Base-by-base conservation (phyloP, 176 grass and related monocot species). In the Ampelocalamus luodianensis region DNA sequence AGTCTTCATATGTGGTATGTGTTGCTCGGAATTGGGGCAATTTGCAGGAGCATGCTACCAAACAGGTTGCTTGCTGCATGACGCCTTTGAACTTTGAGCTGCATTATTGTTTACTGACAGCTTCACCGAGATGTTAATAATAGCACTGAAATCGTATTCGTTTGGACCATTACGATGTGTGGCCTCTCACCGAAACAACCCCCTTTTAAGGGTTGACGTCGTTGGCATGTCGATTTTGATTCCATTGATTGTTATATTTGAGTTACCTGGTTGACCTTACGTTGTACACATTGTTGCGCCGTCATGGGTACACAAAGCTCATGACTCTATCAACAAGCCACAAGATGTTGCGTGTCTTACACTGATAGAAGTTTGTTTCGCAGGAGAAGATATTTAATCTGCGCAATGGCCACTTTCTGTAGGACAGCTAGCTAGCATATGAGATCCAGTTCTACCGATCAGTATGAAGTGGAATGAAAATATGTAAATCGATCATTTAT, bases 161-260 rank as follows among this genome's bases (percentile, higher is more conserved):
- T 17, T 18, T 76, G 71, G 71, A 81, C 85, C 71, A 68, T 87
- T 42, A 22, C 26, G 74, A 67, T 82, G 79, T 26, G 45, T 50
- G 32, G 27, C 48, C 53, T 44, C 67, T 88, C 56, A 50, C 86
- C 72, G 20, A 50, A 79, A 50, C 5, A n/a, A 5, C 12, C 6
- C 9, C 12, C 12, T 27, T 77, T 69, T 15, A 7, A 74, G 60
- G 13, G 29, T 53, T 3, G 20, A 32, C 46, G 82, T 71, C 42
- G 72, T 78, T 77, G 73, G 22, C 12, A 16, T 77, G 65, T 83
- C 75, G 8, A 71, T 63, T 62, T 68, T 39, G 75, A 13, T 3
- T 51, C 79, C 10, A 32, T 10, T 71, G 65, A 83, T 77, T 17
- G 61, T n/a, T 9, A 24, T 18, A 22, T 55, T 27, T 73, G 58